These are phyloP conservation scores for Paramyrothecium roridum DNA, from an alignment of 2,329 filamentous ascomycete species.

Conservation along the genomic window DNA sequence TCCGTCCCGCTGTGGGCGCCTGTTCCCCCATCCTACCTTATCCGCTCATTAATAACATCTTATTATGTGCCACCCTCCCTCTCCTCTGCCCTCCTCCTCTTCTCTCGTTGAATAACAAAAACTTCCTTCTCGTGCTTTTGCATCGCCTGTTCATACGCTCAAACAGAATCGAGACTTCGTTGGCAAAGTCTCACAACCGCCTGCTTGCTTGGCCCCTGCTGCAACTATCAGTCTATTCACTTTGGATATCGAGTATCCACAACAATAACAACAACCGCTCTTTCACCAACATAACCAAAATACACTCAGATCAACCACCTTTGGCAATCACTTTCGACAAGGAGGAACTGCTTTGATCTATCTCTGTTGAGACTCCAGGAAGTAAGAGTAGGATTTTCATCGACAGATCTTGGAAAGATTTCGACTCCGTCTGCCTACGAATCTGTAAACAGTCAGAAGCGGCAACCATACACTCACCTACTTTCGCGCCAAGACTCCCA, in stretches of 20 bases:
- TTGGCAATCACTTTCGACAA: no score
- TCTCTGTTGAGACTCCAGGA: no score
- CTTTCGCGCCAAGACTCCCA: no score
- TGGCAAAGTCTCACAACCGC: constrained; percentile 48
- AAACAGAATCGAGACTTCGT: constrained; percentile 39
- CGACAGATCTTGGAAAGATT: no score
- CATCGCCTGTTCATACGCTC: no score
- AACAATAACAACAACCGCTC: not conserved
- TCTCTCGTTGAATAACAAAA: constrained; percentile 3
- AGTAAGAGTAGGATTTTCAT: no score
- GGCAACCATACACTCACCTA: not conserved
- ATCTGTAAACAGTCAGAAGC: not conserved
- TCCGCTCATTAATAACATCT: not conserved
- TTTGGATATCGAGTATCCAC: constrained; percentile 24
- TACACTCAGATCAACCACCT: not conserved
- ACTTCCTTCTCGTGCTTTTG: constrained; percentile 11
- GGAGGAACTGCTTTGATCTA: no score
- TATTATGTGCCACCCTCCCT: not conserved
- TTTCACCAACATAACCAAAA: constrained; percentile 3
- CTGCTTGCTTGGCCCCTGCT: constrained; percentile 17
- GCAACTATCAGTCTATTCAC: constrained; percentile 12
- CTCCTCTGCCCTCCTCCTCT: constrained; percentile 7
- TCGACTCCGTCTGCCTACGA: no score
- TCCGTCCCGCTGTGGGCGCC: not conserved
- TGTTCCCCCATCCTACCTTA: not conserved